Evolutionary conservation across 2,329 filamentous ascomycete species (phyloP).

Genomic region (Colletotrichum abscissum): DNA sequence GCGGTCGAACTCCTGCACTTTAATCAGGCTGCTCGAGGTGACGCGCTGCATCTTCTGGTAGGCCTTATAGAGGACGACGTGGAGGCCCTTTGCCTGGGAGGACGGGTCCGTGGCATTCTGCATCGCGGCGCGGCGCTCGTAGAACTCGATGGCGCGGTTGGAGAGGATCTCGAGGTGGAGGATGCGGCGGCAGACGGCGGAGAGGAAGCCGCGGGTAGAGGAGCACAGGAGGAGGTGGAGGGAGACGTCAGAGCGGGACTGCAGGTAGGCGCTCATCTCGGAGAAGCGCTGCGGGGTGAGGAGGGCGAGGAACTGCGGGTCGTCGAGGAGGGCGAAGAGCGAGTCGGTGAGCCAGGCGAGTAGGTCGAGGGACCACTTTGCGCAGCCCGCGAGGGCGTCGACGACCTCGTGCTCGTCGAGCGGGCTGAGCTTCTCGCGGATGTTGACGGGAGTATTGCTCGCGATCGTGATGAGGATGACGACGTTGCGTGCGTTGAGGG

Average conservation of each 20-base stretch:
- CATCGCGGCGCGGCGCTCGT: constrained; percentile 51
- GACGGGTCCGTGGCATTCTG: constrained; percentile 55
- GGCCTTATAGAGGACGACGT: constrained; percentile 65
- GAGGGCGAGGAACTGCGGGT: constrained; percentile 61
- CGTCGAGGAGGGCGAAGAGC: constrained; percentile 66
- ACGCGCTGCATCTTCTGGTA: constrained; percentile 66
- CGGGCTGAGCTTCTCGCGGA: constrained; percentile 67
- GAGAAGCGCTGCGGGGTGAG: constrained; percentile 59
- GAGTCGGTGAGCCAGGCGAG: constrained; percentile 71
- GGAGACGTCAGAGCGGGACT: constrained; percentile 66
- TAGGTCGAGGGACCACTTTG: constrained; percentile 83
- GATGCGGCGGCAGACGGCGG: constrained; percentile 74
- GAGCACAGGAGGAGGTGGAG: constrained; percentile 78
- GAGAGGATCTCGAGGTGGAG: constrained; percentile 65
- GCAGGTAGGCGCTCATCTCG: constrained; percentile 63
- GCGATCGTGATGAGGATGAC: constrained; percentile 74
- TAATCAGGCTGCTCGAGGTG: constrained; percentile 64
- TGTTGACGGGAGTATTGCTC: constrained; percentile 64
- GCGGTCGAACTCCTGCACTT: constrained; percentile 71
- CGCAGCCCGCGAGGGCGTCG: constrained; percentile 77
- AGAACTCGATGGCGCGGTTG: constrained; percentile 61
- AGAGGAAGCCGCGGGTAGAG: constrained; percentile 78
- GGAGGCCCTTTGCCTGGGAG: constrained; percentile 52
- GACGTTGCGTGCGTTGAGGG: constrained; percentile 80
- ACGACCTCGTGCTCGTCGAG: constrained; percentile 80